Percentiles rank a stretch among this genome's conserved stretches.
Conservation (phyloP, 495 filamentous ascomycete genomes). For the Collariella sp. region DNA sequence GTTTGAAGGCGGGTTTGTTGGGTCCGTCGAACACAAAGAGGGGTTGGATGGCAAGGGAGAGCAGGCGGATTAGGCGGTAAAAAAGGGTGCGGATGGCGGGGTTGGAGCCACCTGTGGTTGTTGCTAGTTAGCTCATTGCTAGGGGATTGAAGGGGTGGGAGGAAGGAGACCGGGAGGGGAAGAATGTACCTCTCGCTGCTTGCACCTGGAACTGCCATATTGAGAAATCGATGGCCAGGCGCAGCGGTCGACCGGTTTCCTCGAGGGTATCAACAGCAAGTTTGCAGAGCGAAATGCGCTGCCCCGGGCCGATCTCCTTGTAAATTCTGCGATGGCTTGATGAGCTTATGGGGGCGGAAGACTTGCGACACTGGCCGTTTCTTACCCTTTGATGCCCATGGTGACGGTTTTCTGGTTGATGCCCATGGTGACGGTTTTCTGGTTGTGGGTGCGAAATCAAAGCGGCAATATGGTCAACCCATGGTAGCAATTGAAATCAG, state of each 20-base stretch:
- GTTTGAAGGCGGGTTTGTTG: conserved; percentile 83
- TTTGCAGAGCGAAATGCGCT: conserved; percentile 74
- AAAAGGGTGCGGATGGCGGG: conserved; percentile 89
- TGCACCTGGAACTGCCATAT: conserved; percentile 98
- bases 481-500: background rate
- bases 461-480: no score
- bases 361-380: conserved; percentile 1
- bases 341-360: background rate
- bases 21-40: conserved; percentile 95
- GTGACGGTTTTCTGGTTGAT: background rate
- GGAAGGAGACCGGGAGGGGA: background rate
- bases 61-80: conserved; percentile 77
- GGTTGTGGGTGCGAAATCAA: no score
- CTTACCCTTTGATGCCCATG: conserved; percentile 58
- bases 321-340: conserved; percentile 54
- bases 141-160: no score
- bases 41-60: conserved; percentile 72
- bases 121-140: background rate
- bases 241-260: conserved; percentile 59
- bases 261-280: conserved; percentile 70
- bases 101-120: conserved; percentile 61
- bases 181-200: conserved; percentile 54
- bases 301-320: conserved; percentile 73
- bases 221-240: conserved; percentile 87
- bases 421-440: no score